Base-by-base conservation (phyloP, 1,284 basidiomycete species). In the Trametes sp. region DNA sequence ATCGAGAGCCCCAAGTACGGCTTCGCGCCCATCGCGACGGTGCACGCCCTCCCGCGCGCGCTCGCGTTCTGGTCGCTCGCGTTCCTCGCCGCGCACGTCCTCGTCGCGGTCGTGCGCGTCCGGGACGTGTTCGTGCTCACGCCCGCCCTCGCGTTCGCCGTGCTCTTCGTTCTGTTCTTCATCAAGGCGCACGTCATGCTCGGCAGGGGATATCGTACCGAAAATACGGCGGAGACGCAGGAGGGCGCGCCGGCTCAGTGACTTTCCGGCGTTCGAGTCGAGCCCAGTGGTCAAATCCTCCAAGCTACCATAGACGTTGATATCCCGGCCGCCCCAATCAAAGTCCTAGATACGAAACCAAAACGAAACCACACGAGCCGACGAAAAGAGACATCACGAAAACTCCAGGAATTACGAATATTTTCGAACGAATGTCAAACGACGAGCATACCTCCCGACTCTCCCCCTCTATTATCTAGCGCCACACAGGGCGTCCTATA, bases 41-140 rank as follows among this genome's bases (percentile, higher is more conserved):
- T 59, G 1, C 65, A 59, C 61, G 59, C 59, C 36, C 16, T 69
- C 21, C 73, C 73, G 6, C 64, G 63, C 38, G 73, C 68, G 46
- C 58, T 72, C 16, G 49, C 61, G 14, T 55, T 59, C 24, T 74
- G 70, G 70, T 68, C 72, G 8, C 56, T 63, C 31, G 45, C 69
- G 33, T 64, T 72, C 45, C 57, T 70, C 23, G 51, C 65, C 7
- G 56, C 50, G 0, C 63, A 69, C 44, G 41, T 72, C 23, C 48
- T 70, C 26, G 61, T 59, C 44, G 52, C 65, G 9, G 61, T 65
- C 48, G 48, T 68, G 14, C 62, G 69, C 28, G 24, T 61, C 38
- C 26, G 54, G 24, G 61, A 42, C 8, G 35, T 61, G 10, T 54
- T 68, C 29, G 48, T 57, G 23, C 57, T 61, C 6, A 48, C 50